Conservation (phyloP, 2,329 filamentous ascomycete genomes). For the Aspergillus sergii region DNA sequence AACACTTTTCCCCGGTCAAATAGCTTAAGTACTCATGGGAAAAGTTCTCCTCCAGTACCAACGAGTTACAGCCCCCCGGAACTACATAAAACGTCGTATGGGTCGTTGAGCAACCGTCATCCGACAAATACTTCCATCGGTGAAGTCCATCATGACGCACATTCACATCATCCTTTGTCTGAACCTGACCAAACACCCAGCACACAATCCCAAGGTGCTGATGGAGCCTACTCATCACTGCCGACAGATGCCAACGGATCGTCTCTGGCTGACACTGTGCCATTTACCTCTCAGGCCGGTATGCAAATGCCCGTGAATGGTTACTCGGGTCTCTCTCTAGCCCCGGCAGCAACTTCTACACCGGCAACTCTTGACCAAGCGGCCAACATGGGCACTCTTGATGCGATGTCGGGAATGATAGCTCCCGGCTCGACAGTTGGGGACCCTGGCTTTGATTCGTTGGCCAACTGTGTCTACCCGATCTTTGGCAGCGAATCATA, state of each 20-base stretch:
- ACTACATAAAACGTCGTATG: slow-evolving; percentile 25
- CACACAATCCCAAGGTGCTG: slow-evolving; percentile 17
- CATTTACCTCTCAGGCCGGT: slow-evolving; percentile 20
- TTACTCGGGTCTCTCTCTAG: slow-evolving; percentile 25
- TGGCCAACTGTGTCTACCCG: slow-evolving; percentile 62
- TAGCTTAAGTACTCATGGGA: slow-evolving; percentile 30
- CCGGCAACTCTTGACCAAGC: slow-evolving; percentile 30
- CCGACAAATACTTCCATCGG: slow-evolving; percentile 17
- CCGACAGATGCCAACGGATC: slow-evolving; percentile 22
- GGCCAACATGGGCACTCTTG: slow-evolving; percentile 27
- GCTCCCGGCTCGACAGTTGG: slow-evolving; percentile 25
- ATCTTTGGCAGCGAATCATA: slow-evolving; percentile 84
- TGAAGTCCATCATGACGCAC: slow-evolving; percentile 19
- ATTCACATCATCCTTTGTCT: slow-evolving; percentile 3
- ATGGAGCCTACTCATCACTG: slow-evolving; percentile 17
- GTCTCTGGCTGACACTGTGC: slow-evolving; percentile 19
- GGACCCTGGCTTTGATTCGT: slow-evolving; percentile 38
- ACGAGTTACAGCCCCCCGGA: slow-evolving; percentile 31
- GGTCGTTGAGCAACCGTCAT: slow-evolving; percentile 11
- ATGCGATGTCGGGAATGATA: slow-evolving; percentile 29
- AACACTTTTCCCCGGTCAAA: slow-evolving; percentile 29
- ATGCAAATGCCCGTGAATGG: slow-evolving; percentile 22
- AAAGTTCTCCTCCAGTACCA: slow-evolving; percentile 30
- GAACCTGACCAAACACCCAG: slow-evolving; percentile 12
- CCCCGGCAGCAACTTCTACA: slow-evolving; percentile 21